These are phyloP conservation scores for Sarocladium brachiariae DNA, from an alignment of 2,329 filamentous ascomycete species.

Conservation along the genomic window DNA sequence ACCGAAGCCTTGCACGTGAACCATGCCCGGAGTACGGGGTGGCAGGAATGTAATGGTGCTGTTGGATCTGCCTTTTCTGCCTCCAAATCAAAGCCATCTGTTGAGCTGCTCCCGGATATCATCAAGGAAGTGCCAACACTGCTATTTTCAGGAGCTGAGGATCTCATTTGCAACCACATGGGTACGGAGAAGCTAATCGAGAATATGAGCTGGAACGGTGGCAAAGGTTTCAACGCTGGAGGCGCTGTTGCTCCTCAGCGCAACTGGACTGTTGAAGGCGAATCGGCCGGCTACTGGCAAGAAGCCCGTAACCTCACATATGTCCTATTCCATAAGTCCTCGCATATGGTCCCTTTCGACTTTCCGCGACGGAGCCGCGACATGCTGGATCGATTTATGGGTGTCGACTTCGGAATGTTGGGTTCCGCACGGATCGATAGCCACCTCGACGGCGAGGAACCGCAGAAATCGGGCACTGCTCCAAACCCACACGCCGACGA, in stretches of 20 bases:
- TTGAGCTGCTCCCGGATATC: conserved; percentile 69
- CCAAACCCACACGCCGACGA: conserved; percentile 44
- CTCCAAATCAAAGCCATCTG: conserved; percentile 63
- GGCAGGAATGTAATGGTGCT: conserved; percentile 80
- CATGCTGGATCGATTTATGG: conserved; percentile 96
- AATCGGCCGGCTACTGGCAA: conserved; percentile 87
- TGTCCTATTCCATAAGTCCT: conserved; percentile 89
- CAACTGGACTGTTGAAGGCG: conserved; percentile 89
- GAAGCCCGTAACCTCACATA: conserved; percentile 93
- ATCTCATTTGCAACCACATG: conserved; percentile 94
- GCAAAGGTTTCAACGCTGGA: conserved; percentile 83
- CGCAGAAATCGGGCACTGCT: conserved; percentile 66
- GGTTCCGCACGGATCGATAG: conserved; percentile 75
- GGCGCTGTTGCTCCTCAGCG: conserved; percentile 88
- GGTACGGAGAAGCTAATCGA: conserved; percentile 88
- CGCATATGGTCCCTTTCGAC: conserved; percentile 98
- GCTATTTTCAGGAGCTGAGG: conserved; percentile 88
- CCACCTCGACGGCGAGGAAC: conserved; percentile 78
- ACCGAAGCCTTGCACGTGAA: conserved; percentile 75
- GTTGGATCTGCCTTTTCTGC: conserved; percentile 68
- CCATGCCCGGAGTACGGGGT: conserved; percentile 73
- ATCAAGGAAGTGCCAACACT: conserved; percentile 71
- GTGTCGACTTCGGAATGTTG: conserved; percentile 83
- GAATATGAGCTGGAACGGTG: conserved; percentile 87
- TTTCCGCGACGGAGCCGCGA: conserved; percentile 79